These are phyloP conservation scores for Spathaspora sp. DNA, from an alignment of 805 yeast genomes.

Conservation along the genomic window DNA sequence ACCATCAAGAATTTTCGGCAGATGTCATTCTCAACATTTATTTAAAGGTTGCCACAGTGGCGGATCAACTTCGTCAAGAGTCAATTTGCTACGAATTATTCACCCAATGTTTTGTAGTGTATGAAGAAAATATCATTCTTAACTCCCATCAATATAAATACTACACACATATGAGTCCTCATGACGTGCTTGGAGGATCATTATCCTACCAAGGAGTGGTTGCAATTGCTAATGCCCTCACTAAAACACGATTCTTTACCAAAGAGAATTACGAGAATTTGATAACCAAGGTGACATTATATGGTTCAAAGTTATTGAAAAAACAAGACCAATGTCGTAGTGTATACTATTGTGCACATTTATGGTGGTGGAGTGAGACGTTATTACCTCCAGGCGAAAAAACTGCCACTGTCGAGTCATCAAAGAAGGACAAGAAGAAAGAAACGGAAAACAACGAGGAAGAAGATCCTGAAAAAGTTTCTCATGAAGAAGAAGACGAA, in stretches of 20 bases:
- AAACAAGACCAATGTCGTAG: constrained; percentile 95
- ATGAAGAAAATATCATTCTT: constrained; percentile 55
- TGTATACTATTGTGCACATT: constrained; percentile 80
- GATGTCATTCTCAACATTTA: constrained; percentile 47
- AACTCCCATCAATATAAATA: constrained; percentile 7
- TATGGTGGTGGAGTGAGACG: constrained; percentile 87
- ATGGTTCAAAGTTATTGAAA: constrained; percentile 82
- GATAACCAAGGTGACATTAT: constrained; percentile 80
- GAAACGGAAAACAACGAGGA: constrained; percentile 9
- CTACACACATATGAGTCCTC: constrained; percentile 22
- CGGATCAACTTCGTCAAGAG: constrained; percentile 71
- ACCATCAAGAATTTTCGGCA: constrained; percentile 28
- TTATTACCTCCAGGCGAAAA: constrained; percentile 21
- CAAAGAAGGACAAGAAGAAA: constrained; percentile 33
- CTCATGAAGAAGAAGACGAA: constrained; percentile 5
- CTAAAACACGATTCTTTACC: constrained; percentile 41
- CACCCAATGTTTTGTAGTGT: constrained; percentile 81
- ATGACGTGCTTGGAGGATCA: constrained; percentile 43
- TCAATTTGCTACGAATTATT: constrained; percentile 84
- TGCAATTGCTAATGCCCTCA: constrained; percentile 43
- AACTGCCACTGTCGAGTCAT: constrained; percentile 29
- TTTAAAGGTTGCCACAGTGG: constrained; percentile 65
- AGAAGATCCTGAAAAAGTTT: constrained; percentile 11
- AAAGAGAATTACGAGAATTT: constrained; percentile 75
- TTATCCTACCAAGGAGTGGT: constrained; percentile 48